phyloP scores from a whole-genome alignment of 1,139 yeast species.

The Magnusiomyces tetraspermus region DNA sequence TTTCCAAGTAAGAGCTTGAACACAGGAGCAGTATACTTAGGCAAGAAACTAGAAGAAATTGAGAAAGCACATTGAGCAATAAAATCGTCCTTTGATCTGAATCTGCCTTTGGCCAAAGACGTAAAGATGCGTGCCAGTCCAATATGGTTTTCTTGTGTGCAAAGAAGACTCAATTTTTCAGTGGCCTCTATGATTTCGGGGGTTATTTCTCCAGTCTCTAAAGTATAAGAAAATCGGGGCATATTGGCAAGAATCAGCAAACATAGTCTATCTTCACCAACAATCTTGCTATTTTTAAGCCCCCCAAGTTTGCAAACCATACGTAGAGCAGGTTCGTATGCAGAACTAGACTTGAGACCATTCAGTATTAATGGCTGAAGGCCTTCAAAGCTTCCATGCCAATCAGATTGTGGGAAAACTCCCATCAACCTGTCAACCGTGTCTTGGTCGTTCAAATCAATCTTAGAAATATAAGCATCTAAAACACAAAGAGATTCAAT shows the following conservation, averaged over 20 bases:
- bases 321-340: constrained; percentile 70
- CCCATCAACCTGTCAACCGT: constrained; percentile 75
- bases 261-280: constrained; percentile 59
- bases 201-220: constrained; percentile 47
- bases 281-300: constrained; percentile 65
- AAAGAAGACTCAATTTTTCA: constrained; percentile 45
- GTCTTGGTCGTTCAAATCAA: constrained; percentile 77
- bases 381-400: constrained; percentile 94
- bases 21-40: constrained; percentile 63
- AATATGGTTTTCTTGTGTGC: constrained; percentile 47
- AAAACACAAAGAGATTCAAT: constrained; percentile 76
- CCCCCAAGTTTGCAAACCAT: constrained; percentile 61
- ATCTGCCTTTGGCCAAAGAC: constrained; percentile 67
- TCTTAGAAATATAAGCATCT: constrained; percentile 74
- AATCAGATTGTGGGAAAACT: constrained; percentile 75
- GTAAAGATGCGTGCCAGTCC: constrained; percentile 64
- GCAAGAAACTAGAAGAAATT: constrained; percentile 59
- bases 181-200: constrained; percentile 24
- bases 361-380: constrained; percentile 66
- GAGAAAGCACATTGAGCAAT: constrained; percentile 69
- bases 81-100: constrained; percentile 83
- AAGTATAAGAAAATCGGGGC: constrained; percentile 76
- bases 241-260: constrained; percentile 67
- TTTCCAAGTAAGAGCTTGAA: constrained; percentile 69
- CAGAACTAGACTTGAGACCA: constrained; percentile 72